These are phyloP conservation scores for Rubus idaeus DNA, from an alignment of 306 rosid genomes.

Conservation along the genomic window DNA sequence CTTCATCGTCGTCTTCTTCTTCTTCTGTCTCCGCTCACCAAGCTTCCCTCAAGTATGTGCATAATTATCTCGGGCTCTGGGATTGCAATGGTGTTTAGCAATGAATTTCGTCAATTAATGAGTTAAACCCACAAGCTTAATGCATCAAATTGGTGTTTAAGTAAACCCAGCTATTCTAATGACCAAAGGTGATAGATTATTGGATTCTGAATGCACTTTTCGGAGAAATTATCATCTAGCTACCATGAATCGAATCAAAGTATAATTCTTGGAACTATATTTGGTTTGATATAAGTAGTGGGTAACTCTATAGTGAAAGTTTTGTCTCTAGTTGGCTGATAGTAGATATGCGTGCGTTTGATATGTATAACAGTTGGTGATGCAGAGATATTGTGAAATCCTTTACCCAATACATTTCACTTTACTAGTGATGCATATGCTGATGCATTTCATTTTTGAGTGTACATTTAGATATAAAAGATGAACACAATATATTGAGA, in stretches of 20 bases:
- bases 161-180: background rate
- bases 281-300: background rate
- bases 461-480: background rate
- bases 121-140: background rate
- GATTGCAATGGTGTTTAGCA: background rate
- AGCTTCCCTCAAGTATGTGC: slow-evolving; percentile 59
- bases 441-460: background rate
- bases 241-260: background rate
- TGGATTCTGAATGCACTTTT: background rate
- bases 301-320: background rate
- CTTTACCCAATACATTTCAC: background rate
- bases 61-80: background rate
- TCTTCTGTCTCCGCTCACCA: slow-evolving; percentile 43
- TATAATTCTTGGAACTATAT: background rate
- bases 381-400: background rate
- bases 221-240: background rate
- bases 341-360: background rate
- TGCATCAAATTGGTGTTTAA: background rate
- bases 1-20: slow-evolving; percentile 64
- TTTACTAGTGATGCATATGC: background rate
- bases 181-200: background rate
- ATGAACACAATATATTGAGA: background rate
- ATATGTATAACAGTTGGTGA: background rate
- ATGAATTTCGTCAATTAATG: background rate
- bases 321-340: background rate